These are phyloP conservation scores for Candida tammaniensis DNA, from an alignment of 805 yeast species.

Conservation along the genomic window DNA sequence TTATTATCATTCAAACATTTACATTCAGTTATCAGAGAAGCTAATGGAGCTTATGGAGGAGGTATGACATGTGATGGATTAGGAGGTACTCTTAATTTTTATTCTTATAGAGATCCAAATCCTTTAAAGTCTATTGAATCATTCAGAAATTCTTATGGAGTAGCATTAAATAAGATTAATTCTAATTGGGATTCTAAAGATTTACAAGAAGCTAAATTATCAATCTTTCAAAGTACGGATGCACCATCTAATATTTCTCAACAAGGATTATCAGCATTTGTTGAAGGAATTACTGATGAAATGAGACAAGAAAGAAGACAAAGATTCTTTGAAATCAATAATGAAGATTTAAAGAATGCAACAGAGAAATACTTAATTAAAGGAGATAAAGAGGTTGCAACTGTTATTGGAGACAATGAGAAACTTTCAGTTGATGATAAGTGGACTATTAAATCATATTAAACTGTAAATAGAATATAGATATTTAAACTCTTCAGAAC, in stretches of 20 bases:
- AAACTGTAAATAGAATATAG: slow-evolving; percentile 2
- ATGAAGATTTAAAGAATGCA: slow-evolving; percentile 59
- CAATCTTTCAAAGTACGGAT: slow-evolving; percentile 88
- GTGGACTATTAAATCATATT: slow-evolving; percentile 18
- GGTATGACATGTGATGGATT: slow-evolving; percentile 82
- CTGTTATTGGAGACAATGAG: slow-evolving; percentile 47
- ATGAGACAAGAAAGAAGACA: slow-evolving; percentile 80
- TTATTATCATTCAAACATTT: slow-evolving; percentile 76
- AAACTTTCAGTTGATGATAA: slow-evolving; percentile 18
- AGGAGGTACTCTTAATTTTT: slow-evolving; percentile 76
- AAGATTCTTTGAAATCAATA: slow-evolving; percentile 61
- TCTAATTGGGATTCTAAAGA: slow-evolving; percentile 60
- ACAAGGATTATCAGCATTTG: slow-evolving; percentile 70
- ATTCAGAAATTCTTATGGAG: slow-evolving; percentile 51
- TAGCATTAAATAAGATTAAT: slow-evolving; percentile 32
- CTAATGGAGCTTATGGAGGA: slow-evolving; percentile 98
- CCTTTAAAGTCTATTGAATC: slow-evolving; percentile 66
- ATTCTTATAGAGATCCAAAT: slow-evolving; percentile 93
- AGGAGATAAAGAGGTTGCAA: slow-evolving; percentile 23
- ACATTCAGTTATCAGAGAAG: slow-evolving; percentile 87
- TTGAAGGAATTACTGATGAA: slow-evolving; percentile 70
- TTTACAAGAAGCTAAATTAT: slow-evolving; percentile 83
- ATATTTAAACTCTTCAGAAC: no score
- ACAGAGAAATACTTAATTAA: slow-evolving; percentile 61
- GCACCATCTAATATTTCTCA: slow-evolving; percentile 80